A percentile compares a stretch with the other conserved stretches of the same genome.
Conservation (phyloP, 305 asterid species). For the Fraxinus paxiana region DNA sequence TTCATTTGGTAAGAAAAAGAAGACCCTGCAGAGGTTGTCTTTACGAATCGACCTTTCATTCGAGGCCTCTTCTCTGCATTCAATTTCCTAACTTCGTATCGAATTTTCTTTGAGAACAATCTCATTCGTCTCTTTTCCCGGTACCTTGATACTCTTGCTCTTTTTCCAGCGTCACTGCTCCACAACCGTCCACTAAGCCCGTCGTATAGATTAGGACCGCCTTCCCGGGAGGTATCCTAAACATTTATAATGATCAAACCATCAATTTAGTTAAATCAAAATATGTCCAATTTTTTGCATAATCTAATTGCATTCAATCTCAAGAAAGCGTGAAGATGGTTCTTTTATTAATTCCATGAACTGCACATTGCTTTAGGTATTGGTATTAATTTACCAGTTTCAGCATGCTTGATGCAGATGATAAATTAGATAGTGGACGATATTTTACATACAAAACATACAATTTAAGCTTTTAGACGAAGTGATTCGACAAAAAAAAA, state of each 20-base stretch:
- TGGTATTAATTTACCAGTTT: neutral
- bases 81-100: constrained; percentile 69
- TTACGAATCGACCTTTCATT: constrained; percentile 70
- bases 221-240: constrained; percentile 32
- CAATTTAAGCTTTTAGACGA: neutral
- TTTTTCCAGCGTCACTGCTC: constrained; percentile 40
- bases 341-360: neutral
- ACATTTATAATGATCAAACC: neutral
- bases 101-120: constrained; percentile 65
- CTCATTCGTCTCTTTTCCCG: constrained; percentile 67
- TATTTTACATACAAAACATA: neutral
- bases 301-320: neutral
- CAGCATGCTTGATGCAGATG: neutral
- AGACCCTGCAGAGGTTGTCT: constrained; percentile 31
- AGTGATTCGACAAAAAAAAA: neutral
- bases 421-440: neutral
- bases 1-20: constrained; percentile 28
- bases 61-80: constrained; percentile 80
- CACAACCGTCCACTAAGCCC: constrained; percentile 17
- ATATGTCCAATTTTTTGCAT: neutral
- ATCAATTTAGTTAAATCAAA: neutral
- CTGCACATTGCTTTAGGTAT: neutral
- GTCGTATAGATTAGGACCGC: constrained; percentile 21
- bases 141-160: constrained; percentile 59
- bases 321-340: neutral